Percentiles rank a stretch among this genome's conserved stretches.
phyloP scores from a whole-genome alignment of 306 rosid species.

The Quercus suber region DNA sequence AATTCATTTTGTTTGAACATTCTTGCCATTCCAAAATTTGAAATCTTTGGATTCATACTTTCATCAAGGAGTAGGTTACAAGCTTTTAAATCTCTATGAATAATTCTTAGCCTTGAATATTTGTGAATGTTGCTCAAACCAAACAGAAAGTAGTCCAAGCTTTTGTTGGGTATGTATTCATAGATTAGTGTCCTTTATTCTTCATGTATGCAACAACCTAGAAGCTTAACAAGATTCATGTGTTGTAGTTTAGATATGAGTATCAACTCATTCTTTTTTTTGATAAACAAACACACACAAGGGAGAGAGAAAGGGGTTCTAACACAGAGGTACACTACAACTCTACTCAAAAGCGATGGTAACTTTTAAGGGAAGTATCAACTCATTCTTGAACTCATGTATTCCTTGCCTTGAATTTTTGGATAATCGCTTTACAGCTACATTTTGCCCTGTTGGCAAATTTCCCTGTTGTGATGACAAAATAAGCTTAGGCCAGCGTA shows the following conservation, averaged over 20 bases:
- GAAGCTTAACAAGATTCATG: slow-evolving; percentile 24
- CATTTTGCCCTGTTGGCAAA: not conserved
- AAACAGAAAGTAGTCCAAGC: slow-evolving; percentile 31
- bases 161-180: slow-evolving; percentile 29
- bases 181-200: slow-evolving; percentile 23
- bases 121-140: slow-evolving; percentile 19
- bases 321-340: no score
- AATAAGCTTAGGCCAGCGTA: not conserved
- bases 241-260: slow-evolving; percentile 34
- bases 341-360: no score
- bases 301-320: no score
- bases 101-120: slow-evolving; percentile 13
- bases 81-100: slow-evolving; percentile 20
- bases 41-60: slow-evolving; percentile 24
- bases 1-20: not conserved
- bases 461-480: slow-evolving; percentile 8
- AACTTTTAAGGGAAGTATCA: not conserved
- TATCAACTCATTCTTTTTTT: slow-evolving; percentile 23
- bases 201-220: slow-evolving; percentile 26
- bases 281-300: no score
- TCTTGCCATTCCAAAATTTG: slow-evolving; percentile 22
- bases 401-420: slow-evolving; percentile 29
- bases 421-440: slow-evolving; percentile 8
- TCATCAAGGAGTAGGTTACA: slow-evolving; percentile 25
- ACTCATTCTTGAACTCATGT: slow-evolving; percentile 29